Evolutionary conservation across 139 green algal genomes (phyloP).

Genomic region (Coelastrella sp.): DNA sequence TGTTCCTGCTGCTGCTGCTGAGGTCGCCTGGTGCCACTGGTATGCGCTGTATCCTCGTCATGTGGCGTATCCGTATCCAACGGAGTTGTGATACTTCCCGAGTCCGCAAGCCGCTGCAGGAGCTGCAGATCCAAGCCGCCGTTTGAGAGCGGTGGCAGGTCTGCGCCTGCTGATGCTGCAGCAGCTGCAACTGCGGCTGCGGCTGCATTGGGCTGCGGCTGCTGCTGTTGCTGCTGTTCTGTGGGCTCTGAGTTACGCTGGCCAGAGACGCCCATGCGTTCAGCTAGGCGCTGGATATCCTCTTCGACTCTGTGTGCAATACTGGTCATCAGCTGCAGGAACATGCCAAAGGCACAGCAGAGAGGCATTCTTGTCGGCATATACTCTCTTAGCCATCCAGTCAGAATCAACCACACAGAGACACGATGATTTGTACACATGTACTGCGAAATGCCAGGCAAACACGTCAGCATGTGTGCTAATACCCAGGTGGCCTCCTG

Average conservation of each 20-base stretch:
- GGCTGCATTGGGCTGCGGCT: neutral
- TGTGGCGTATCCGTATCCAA: constrained; percentile 12
- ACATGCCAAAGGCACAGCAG: too few species aligned
- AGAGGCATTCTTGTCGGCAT: too few species aligned
- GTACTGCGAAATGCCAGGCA: too few species aligned
- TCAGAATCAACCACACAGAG: too few species aligned
- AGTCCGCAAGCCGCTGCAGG: constrained; percentile 35
- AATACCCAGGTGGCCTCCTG: too few species aligned
- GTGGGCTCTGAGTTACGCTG: constrained; percentile 16
- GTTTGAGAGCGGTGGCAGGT: constrained; percentile 23
- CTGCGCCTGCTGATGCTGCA: neutral
- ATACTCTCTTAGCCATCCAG: too few species aligned
- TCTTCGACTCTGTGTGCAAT: constrained; percentile 68
- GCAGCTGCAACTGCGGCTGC: neutral
- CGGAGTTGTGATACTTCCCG: neutral
- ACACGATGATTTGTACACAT: too few species aligned
- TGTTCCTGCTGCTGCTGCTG: constrained; percentile 34
- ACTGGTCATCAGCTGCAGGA: constrained; percentile 63
- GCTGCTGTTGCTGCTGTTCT: constrained; percentile 7
- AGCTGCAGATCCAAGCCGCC: constrained; percentile 41
- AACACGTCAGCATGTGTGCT: too few species aligned
- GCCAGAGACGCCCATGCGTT: constrained; percentile 35
- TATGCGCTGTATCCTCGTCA: constrained; percentile 36
- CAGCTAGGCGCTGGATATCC: constrained; percentile 51
- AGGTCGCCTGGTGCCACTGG: neutral